Base-by-base conservation (phyloP, 352 stramenopile genomes). In the Pythium chondricola region DNA sequence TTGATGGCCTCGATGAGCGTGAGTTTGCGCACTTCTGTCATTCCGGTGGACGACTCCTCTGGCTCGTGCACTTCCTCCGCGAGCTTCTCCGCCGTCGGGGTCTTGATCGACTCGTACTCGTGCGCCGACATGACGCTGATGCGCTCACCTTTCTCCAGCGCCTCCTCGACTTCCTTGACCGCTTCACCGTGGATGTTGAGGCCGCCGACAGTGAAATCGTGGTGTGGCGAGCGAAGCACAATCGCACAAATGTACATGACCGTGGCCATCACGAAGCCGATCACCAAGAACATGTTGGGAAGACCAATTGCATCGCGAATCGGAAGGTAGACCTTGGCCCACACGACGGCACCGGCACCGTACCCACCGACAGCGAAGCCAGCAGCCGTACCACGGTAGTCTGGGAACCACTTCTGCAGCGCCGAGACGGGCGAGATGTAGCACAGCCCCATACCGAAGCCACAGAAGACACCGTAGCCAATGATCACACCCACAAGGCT, bases 361-460 rank as follows among this genome's bases (percentile, higher is more conserved):
- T 78, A 86, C 29, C 69, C 69, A 25, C 63, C 69, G 25, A 86
- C 70, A 9, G 74, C 74, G 48, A 86, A 84, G 48, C 74, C 74
- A 22, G 71, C 71, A 18, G 74, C 74, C 2, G 69, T 79, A 21
- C 76, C 76, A 26, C 76, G 71, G 65, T 83, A 80, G 58, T 88
- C 76, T 1, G 76, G 76, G 58, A 88, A 88, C 76, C 77, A 86
- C 43, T 85, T 83, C 51, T 86, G 72, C 6, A 88, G 51, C 6
- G 73, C 74, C 17, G 69, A 73, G 0, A 86, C 74, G 5, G 71
- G 74, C 14, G 69, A 78, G 40, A 85, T 71, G 65, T 86, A 88
- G 69, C 69, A 79, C 37, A 88, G 65, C 0, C 69, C 74, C 48
- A 83, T 68, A 43, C 74, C 74, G 39, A 79, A 77, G 46, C 74